A percentile compares a stretch with the other conserved stretches of the same genome.
phyloP scores from a whole-genome alignment of 768 basidiomycete genomes.

The Trichaptum fuscoviolaceum region DNA sequence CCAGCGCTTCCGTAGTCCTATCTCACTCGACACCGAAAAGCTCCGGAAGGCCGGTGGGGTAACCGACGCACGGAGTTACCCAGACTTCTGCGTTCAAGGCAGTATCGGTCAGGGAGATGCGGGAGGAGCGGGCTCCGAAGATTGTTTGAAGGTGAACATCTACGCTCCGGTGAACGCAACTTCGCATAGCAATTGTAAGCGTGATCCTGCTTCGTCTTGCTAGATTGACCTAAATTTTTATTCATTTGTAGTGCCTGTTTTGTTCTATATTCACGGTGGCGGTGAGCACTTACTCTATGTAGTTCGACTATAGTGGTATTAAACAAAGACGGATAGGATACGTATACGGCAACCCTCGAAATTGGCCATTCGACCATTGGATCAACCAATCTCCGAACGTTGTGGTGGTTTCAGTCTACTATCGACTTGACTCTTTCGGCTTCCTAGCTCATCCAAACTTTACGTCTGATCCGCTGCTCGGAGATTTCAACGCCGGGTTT shows the following conservation, averaged over 20 bases:
- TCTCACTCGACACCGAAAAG: conserved; percentile 35
- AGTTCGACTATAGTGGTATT: conserved; percentile 7
- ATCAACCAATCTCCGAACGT: conserved; percentile 57
- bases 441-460: conserved; percentile 53
- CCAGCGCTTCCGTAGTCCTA: conserved; percentile 38
- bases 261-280: conserved; percentile 39
- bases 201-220: background rate
- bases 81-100: conserved; percentile 57
- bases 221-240: background rate
- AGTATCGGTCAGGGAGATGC: conserved; percentile 46
- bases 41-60: conserved; percentile 26
- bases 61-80: conserved; percentile 49
- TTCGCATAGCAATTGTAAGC: conserved; percentile 41
- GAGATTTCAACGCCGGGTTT: conserved; percentile 51
- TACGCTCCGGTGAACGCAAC: conserved; percentile 49
- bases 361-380: conserved; percentile 66
- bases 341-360: conserved; percentile 52
- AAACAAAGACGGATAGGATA: conserved; percentile 34
- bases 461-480: conserved; percentile 25
- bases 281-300: conserved; percentile 16
- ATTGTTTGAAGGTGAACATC: conserved; percentile 63
- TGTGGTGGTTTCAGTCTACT: conserved; percentile 62
- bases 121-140: conserved; percentile 62
- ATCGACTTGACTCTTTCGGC: conserved; percentile 58
- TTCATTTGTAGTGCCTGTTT: conserved; percentile 26